Evolutionary conservation across 495 filamentous ascomycete genomes (phyloP), one percentile per base, ranked within the genome.

Genomic region (Neurospora sp.): DNA sequence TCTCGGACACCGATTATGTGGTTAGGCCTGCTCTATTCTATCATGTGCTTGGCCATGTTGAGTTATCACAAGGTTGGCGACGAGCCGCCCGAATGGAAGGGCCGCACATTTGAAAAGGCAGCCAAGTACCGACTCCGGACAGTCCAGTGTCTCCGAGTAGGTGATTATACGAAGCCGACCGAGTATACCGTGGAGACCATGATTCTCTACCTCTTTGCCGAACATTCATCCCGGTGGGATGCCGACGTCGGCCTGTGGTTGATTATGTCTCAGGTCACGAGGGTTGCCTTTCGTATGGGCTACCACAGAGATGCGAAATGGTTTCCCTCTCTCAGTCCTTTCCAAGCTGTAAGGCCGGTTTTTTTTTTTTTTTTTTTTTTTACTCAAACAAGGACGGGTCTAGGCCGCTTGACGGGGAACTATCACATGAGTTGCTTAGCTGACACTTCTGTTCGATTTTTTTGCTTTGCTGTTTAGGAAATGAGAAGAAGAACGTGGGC

Each of bases 261-360:
- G 68, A 87, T 96, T 71, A 86, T 89, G 9, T 91, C 93, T 27
- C 88, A 96, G 76, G 89, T 97, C 73, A 90, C 92, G 35, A 89
- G 95, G 72, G 83, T 97, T 71, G 93, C 95, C 11, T 94, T 98
- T 87, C 88, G 93, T 37, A 97, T 97, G 93, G 96, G 96, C 68
- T 96, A 97, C 73, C 96, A 99, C 78, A 89, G 96, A 71, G 96
- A 99, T 79, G 89, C 93, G 16, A 92, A 91, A 77, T 89, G 91
- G 81, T 97, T 93, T 77, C 87, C 92, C 14, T 90, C 89, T 69
- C 91, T 99, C 74, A 89, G 90, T 5, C 91, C 94, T 6, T 97
- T 95, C 76, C 90, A 96, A 79, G 94, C 90, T 31, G 84, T 86
- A 80, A 70, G 84, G 53, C 27, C 27, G 10, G 3, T 59, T 18